Evolutionary conservation across 352 stramenopile genomes (phyloP).

Genomic region (Phytophthora citricola): DNA sequence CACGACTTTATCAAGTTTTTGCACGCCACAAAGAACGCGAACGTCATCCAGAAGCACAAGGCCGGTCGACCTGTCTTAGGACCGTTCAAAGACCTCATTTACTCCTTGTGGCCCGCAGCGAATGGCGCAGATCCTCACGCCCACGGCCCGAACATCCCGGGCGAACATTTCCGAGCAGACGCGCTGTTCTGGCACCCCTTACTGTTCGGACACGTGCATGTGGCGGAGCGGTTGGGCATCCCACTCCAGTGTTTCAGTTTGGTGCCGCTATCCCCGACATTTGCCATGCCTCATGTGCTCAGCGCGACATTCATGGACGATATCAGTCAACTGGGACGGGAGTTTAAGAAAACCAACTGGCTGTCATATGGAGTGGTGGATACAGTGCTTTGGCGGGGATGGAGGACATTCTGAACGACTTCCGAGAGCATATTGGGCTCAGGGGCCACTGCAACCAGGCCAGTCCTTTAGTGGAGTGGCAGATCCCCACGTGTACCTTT

Average conservation of each 20-base stretch:
- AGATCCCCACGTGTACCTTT: slow-evolving; percentile 53
- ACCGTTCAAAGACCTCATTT: slow-evolving; percentile 41
- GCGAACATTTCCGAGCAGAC: slow-evolving; percentile 50
- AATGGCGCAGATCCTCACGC: slow-evolving; percentile 37
- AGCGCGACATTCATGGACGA: slow-evolving; percentile 39
- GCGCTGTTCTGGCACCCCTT: slow-evolving; percentile 49
- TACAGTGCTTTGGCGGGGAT: slow-evolving; percentile 42
- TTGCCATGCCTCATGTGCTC: slow-evolving; percentile 52
- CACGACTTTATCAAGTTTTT: slow-evolving; percentile 49
- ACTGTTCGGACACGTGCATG: slow-evolving; percentile 46
- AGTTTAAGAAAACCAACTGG: slow-evolving; percentile 46
- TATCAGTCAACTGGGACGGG: slow-evolving; percentile 30
- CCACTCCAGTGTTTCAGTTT: slow-evolving; percentile 52
- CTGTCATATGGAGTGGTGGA: slow-evolving; percentile 53
- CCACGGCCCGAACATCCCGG: slow-evolving; percentile 33
- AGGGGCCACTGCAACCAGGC: slow-evolving; percentile 32
- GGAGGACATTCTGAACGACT: slow-evolving; percentile 47
- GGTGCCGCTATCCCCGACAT: slow-evolving; percentile 45
- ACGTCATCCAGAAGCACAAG: slow-evolving; percentile 36
- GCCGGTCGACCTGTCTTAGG: slow-evolving; percentile 27
- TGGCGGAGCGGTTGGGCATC: slow-evolving; percentile 54
- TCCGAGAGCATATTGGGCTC: slow-evolving; percentile 46
- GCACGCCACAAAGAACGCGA: slow-evolving; percentile 37
- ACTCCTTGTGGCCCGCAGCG: slow-evolving; percentile 44
- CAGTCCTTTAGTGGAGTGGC: slow-evolving; percentile 49